Base-by-base conservation (phyloP, 768 basidiomycete species). In the Suillus discolor region DNA sequence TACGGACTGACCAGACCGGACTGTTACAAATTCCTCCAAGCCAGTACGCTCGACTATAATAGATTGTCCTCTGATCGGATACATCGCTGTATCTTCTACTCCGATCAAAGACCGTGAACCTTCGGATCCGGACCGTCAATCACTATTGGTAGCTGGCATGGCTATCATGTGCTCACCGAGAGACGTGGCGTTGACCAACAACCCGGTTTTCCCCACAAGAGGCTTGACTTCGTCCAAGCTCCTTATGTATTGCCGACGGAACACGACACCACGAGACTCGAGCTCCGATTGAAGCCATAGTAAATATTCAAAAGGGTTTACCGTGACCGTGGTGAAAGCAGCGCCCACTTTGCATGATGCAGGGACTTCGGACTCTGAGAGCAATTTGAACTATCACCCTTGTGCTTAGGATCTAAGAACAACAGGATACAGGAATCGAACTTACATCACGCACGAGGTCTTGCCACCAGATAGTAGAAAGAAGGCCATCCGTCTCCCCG, bases 61-160 rank as follows among this genome's bases (percentile, higher is more conserved):
- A 0, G 93, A 90, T 77, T 97, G 96, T 6, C 96, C 95, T 51
- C 94, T 83, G 67, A 95, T 84, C 1, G 95, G 93, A 72, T 85
- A 87, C 34, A 95, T 78, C n/a, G 79, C 79, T 65, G 81, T 81
- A 75, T 97, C 96, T 71, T 95, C 89, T 2, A 96, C 87, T 6
- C 94, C 95, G 15, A 91, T 85, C 54, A 97, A 81, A 42, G 86
- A 87, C 60, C 86, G 82, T 16, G 94, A 87, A 5, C 90, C 91
- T 84, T 61, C 31, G 5, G 36, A 44, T 31, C n/a, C 36, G 11
- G 36, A 57, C 16, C 25, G 34, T 44, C 25, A 59, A 65, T 31
- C 66, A 25, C 18, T 12, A 62, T 41, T 6, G 2, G 34, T 25
- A 20, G 49, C 34, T 36, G 2, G 20, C 5, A 55, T 18, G 61